These are phyloP conservation scores for Rhizopus delemar DNA, from an alignment of 371 early-diverging fungal species.

Conservation along the genomic window DNA sequence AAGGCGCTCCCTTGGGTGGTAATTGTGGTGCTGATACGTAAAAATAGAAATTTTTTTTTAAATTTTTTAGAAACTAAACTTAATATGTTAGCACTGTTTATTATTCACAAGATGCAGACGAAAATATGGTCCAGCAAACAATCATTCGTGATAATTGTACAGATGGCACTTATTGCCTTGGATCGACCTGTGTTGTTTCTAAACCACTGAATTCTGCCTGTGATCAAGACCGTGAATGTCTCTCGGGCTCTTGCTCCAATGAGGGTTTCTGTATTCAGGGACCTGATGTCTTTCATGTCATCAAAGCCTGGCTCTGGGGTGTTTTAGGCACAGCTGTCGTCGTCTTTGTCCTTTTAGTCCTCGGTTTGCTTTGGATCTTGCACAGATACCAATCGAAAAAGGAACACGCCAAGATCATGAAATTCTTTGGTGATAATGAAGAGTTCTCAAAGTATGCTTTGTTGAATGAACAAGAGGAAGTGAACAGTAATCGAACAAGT, in stretches of 20 bases:
- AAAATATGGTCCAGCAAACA: slow-evolving; percentile 31
- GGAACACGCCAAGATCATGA: slow-evolving; percentile 42
- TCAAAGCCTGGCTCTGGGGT: slow-evolving; percentile 47
- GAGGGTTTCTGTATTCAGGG: slow-evolving; percentile 38
- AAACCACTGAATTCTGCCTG: slow-evolving; percentile 27
- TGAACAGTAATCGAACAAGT: slow-evolving; percentile 9
- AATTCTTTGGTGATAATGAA: slow-evolving; percentile 50
- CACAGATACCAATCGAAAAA: slow-evolving; percentile 51
- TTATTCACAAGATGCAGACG: slow-evolving; percentile 34
- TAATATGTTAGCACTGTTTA: slow-evolving; percentile 30
- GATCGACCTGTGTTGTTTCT: slow-evolving; percentile 27
- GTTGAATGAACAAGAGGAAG: slow-evolving; percentile 17
- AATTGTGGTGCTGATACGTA: slow-evolving; percentile 48
- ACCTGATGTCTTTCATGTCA: slow-evolving; percentile 45
- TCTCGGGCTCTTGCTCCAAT: slow-evolving; percentile 45
- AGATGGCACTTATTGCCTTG: slow-evolving; percentile 34
- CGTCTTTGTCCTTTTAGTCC: slow-evolving; percentile 38
- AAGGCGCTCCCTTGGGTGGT: slow-evolving; percentile 45
- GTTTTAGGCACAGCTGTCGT: slow-evolving; percentile 37
- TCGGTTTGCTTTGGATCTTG: slow-evolving; percentile 39
- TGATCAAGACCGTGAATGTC: slow-evolving; percentile 47
- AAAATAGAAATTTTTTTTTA: neutral
- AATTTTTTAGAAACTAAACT: neutral
- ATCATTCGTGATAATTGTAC: slow-evolving; percentile 55
- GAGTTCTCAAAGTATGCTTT: slow-evolving; percentile 47